Conservation (phyloP, 768 basidiomycete species). For the Paxillus ammoniavirescens region DNA sequence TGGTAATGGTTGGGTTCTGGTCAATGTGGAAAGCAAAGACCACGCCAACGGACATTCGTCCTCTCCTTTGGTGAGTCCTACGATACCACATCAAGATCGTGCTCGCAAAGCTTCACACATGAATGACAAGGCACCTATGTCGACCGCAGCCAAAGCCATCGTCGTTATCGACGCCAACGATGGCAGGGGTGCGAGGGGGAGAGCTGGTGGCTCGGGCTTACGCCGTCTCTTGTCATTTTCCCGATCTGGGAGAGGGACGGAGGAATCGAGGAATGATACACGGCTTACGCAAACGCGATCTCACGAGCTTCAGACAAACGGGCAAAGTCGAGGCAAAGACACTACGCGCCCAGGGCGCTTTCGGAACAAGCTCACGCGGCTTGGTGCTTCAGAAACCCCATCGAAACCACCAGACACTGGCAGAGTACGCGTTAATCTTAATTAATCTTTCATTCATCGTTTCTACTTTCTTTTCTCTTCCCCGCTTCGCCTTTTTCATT, state of each 20-base stretch:
- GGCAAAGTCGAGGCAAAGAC: slow-evolving; percentile 20
- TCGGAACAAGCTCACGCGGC: slow-evolving; percentile 27
- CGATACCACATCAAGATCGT: slow-evolving; percentile 30
- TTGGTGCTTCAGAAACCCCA: slow-evolving; percentile 26
- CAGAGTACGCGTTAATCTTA: slow-evolving; percentile 36
- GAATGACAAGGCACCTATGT: slow-evolving; percentile 33
- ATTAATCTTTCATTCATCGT: slow-evolving; percentile 26
- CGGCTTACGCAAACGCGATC: slow-evolving; percentile 24
- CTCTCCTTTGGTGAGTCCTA: slow-evolving; percentile 24
- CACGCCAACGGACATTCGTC: slow-evolving; percentile 24
- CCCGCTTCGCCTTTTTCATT: slow-evolving; percentile 8
- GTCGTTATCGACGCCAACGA: slow-evolving; percentile 60
- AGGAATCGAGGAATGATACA: slow-evolving; percentile 25
- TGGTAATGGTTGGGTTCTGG: slow-evolving; percentile 63
- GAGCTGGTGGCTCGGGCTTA: slow-evolving; percentile 30
- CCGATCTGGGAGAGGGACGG: slow-evolving; percentile 29
- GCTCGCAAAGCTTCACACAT: slow-evolving; percentile 25
- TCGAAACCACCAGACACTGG: slow-evolving; percentile 32
- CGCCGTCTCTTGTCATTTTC: slow-evolving; percentile 33
- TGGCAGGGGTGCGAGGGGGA: slow-evolving; percentile 27
- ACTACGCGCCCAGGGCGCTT: slow-evolving; percentile 25
- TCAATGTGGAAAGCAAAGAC: slow-evolving; percentile 54
- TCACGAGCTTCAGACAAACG: slow-evolving; percentile 24
- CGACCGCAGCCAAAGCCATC: slow-evolving; percentile 60
- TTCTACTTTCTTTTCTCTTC: not conserved